A percentile compares a stretch with the other conserved stretches of the same genome.
Conservation (phyloP, 305 asterid species). For the Fraxinus dipetala region DNA sequence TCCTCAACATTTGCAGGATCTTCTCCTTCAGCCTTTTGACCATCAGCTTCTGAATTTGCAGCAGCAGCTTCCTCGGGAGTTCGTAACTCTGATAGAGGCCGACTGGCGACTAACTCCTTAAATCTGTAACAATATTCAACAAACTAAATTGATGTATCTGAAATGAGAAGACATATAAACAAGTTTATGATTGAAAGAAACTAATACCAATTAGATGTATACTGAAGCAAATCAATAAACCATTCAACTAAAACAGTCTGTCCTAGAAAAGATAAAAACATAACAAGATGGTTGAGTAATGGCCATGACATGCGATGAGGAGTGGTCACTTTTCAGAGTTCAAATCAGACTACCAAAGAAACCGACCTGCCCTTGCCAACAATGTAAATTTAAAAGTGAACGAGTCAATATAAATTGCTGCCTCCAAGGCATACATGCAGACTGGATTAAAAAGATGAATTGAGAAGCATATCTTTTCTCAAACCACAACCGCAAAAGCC, state of each 20-base stretch:
- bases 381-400: neutral
- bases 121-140: constrained; percentile 49
- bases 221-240: neutral
- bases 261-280: neutral
- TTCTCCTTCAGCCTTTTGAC: constrained; percentile 66
- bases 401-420: neutral
- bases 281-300: neutral
- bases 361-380: neutral
- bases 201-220: neutral
- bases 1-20: constrained; percentile 45
- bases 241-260: neutral
- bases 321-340: neutral
- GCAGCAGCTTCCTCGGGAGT: constrained; percentile 71
- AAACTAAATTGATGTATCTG: constrained; percentile 8
- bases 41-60: constrained; percentile 44
- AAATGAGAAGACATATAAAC: constrained; percentile 10
- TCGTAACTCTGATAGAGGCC: constrained; percentile 76
- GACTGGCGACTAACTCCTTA: constrained; percentile 90
- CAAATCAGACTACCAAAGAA: neutral
- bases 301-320: neutral
- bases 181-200: neutral
- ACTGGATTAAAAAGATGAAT: neutral
- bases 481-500: neutral
- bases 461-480: neutral
- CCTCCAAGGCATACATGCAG: neutral